Percentiles rank a stretch among this genome's conserved stretches.
Evolutionary conservation across 352 stramenopile genomes (phyloP).

Genomic region (Pythium phragmiticola): DNA sequence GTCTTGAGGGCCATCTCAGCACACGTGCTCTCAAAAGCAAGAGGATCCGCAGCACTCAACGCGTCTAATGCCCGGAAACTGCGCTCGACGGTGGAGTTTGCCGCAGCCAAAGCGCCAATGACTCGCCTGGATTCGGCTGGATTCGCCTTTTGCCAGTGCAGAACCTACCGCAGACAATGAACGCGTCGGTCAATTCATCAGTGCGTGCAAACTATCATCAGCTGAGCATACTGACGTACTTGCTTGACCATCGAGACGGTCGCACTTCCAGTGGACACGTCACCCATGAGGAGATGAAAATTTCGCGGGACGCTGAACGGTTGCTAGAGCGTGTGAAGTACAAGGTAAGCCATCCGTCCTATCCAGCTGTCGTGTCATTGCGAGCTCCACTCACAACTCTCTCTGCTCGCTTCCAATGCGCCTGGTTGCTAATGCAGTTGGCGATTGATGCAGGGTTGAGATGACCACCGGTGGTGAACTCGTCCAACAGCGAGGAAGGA

Average conservation of each 20-base stretch:
- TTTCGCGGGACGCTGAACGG: constrained; percentile 58
- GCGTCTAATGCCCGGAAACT: constrained; percentile 19
- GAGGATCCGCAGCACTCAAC: constrained; percentile 1
- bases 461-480: constrained; percentile 47
- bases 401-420: constrained; percentile 42
- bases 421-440: constrained; percentile 36
- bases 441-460: constrained; percentile 61
- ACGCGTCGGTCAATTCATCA: constrained; percentile 15
- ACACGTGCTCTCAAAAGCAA: constrained; percentile 2
- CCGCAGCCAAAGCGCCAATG: constrained; percentile 32
- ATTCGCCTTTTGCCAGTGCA: constrained; percentile 38
- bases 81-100: constrained; percentile 39
- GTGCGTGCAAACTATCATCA: not conserved
- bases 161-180: constrained; percentile 20
- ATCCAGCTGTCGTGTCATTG: not conserved
- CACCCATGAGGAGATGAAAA: constrained; percentile 93
- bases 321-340: constrained; percentile 34
- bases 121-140: constrained; percentile 32
- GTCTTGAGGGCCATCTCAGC: constrained; percentile 6
- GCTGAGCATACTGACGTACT: constrained; percentile 31
- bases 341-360: not conserved
- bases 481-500: constrained; percentile 48
- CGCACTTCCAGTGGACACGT: constrained; percentile 93
- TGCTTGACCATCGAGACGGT: constrained; percentile 84
- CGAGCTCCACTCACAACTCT: constrained; percentile 44